Percentiles rank a stretch among this genome's conserved stretches.
These are phyloP conservation scores for Diaporthe citri DNA, from an alignment of 2,329 filamentous ascomycete genomes.

Conservation along the genomic window DNA sequence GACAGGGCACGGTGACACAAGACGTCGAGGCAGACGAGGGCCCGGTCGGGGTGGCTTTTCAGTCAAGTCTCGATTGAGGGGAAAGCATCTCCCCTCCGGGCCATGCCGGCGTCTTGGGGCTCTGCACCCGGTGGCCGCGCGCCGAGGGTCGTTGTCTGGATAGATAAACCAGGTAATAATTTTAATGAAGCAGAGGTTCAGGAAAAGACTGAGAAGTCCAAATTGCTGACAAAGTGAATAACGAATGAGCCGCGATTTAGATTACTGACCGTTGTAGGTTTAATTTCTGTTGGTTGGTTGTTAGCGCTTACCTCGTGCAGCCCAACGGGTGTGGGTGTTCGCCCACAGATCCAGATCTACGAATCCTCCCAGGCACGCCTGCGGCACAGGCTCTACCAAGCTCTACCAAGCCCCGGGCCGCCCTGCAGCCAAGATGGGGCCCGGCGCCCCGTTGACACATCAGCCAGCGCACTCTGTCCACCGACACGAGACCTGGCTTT, in stretches of 20 bases:
- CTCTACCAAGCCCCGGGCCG: constrained; percentile 6
- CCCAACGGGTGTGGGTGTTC: neutral
- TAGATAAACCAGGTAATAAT: neutral
- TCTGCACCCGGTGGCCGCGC: neutral
- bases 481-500: neutral
- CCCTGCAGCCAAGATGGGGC: constrained; percentile 20
- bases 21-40: neutral
- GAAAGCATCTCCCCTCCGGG: neutral
- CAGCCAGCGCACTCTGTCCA: neutral
- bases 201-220: neutral
- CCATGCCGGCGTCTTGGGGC: neutral
- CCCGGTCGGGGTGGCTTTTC: neutral
- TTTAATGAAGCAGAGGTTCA: neutral
- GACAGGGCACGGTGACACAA: neutral
- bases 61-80: neutral
- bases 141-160: neutral
- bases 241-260: neutral
- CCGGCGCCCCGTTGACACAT: neutral
- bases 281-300: neutral
- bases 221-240: neutral
- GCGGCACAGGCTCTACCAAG: constrained; percentile 17
- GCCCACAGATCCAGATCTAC: neutral
- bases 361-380: constrained; percentile 13
- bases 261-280: neutral
- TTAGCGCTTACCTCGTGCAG: constrained; percentile 20